Conservation (phyloP, 2,329 filamentous ascomycete genomes). For the Scytalidium sp. region DNA sequence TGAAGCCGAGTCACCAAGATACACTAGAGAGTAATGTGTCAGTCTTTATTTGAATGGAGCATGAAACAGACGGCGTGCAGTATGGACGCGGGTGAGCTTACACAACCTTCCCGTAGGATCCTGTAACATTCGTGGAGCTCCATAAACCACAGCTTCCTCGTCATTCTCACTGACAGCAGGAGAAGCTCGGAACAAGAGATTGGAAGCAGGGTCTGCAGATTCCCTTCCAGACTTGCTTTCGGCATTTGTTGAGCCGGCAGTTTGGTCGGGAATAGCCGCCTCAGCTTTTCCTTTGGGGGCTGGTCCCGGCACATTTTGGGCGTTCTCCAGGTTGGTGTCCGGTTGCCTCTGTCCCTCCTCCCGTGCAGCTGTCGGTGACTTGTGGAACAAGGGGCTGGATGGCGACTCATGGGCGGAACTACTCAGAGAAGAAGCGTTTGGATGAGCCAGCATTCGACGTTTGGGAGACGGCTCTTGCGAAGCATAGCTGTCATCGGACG, state of each 20-base stretch:
- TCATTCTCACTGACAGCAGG: slow-evolving; percentile 37
- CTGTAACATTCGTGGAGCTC: slow-evolving; percentile 55
- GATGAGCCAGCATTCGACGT: slow-evolving; percentile 18
- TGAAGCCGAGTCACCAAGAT: slow-evolving; percentile 24
- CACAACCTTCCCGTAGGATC: slow-evolving; percentile 55
- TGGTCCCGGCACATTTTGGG: not conserved
- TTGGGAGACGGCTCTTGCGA: slow-evolving; percentile 26
- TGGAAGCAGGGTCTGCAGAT: not conserved
- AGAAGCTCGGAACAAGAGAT: slow-evolving; percentile 10
- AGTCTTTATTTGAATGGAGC: not conserved
- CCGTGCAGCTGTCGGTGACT: not conserved
- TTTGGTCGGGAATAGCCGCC: no score
- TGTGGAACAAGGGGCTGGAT: not conserved
- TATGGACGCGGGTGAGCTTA: slow-evolving; percentile 32
- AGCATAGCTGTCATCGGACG: slow-evolving; percentile 25
- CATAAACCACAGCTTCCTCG: slow-evolving; percentile 54
- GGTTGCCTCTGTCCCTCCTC: not conserved
- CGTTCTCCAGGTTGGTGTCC: not conserved
- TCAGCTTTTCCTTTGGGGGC: not conserved
- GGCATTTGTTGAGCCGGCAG: not conserved
- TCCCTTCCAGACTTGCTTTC: not conserved
- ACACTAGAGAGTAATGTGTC: slow-evolving; percentile 10
- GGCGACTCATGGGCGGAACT: not conserved
- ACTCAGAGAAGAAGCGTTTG: slow-evolving; percentile 13
- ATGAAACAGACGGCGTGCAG: not conserved